Evolutionary conservation across 768 basidiomycete species (phyloP).

Genomic region (Boletus huronensis): DNA sequence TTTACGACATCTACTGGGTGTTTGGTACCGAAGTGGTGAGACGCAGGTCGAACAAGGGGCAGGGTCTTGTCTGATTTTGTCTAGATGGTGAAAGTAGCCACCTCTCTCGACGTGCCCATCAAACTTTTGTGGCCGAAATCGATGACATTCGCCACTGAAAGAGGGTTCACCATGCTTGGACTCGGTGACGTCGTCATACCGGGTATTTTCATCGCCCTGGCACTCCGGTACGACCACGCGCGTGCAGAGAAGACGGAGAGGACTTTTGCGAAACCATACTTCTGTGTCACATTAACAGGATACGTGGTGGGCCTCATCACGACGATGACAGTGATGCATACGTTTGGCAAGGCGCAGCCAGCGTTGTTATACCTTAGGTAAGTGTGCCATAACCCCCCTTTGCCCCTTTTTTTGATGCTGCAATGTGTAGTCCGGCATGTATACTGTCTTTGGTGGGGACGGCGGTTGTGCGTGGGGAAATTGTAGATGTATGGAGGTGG

Average conservation of each 20-base stretch:
- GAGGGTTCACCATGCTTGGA: conserved; percentile 86
- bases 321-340: conserved; percentile 87
- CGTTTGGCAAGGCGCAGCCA: conserved; percentile 74
- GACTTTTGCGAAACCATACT: conserved; percentile 69
- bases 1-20: conserved; percentile 97
- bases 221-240: conserved; percentile 78
- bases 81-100: conserved; percentile 93
- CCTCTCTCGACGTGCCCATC: conserved; percentile 85
- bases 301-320: conserved; percentile 70
- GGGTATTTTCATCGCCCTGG: conserved; percentile 73
- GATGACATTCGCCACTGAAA: conserved; percentile 40
- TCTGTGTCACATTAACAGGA: conserved; percentile 60
- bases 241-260: conserved; percentile 35
- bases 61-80: neutral
- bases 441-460: conserved; percentile 64
- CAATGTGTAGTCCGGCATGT: conserved; percentile 60
- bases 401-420: neutral
- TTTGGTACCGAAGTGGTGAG: conserved; percentile 83
- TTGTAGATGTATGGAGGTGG: conserved; percentile 70
- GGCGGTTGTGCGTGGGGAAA: conserved; percentile 61
- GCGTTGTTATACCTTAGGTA: conserved; percentile 90
- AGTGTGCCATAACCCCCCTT: conserved; percentile 20
- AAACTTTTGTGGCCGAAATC: conserved; percentile 88
- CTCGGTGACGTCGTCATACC: conserved; percentile 81
- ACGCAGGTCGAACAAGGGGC: conserved; percentile 5